Base-by-base conservation (phyloP, 305 asterid genomes). In the Lippia alba region DNA sequence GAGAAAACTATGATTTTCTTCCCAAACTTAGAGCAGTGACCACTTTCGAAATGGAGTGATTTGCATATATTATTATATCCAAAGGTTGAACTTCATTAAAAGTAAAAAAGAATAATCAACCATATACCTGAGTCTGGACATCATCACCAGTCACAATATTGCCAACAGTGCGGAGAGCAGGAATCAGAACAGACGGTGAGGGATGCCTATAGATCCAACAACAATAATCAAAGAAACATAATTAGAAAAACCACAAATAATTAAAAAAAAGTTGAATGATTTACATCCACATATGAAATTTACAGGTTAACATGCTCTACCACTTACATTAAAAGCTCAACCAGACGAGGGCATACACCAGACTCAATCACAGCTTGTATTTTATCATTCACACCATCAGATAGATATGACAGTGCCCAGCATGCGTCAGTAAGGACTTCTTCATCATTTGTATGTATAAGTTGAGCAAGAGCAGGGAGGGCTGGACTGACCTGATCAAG, bases 91-190 rank as follows among this genome's bases (percentile, higher is more conserved):
- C 51, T 8, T 36, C 0, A 36, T 36, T 36, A 36, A 4, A 36
- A 36, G 30, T 8, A 20, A 45, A 9, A 12, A 64, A 64, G 56
- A 46, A 40, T 10, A 17, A 75, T 32, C 44, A 32, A 46, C 34
- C 20, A 64, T 5, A 69, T 84, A 84, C 88, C 88, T 84, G 88
- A 71, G 88, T 84, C 76, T 84, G 88, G 49, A 46, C 14, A 74
- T 84, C 88, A 74, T 84, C 88, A 59, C 88, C 88, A 45, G 88
- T 84, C 73, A 81, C 88, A 66, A 84, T 84, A 72, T 84, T 84
- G 54, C 88, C 88, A 55, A 81, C 86, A 15, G 88, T 79, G 12
- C 88, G 84, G 69, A 84, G 72, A 20, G 88, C 86, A 60, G 88
- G 88, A 56, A 84, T 84, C 77, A 84, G 66, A 62, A 84, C 88